These are phyloP conservation scores for Castanospermum australe DNA, from an alignment of 306 rosid genomes.

Conservation along the genomic window DNA sequence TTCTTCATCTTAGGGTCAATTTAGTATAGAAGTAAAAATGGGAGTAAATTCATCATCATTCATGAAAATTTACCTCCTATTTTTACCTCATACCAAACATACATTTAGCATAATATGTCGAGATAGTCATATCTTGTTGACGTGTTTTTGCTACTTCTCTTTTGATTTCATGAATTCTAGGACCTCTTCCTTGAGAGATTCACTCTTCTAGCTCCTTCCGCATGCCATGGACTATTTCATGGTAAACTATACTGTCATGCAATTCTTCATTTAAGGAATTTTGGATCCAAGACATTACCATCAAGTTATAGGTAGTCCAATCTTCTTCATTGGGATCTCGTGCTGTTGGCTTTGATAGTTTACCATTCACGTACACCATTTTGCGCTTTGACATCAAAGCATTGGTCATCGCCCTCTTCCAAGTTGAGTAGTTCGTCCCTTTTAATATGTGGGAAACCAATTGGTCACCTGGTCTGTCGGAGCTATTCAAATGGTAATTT, in stretches of 20 bases:
- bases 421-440: not conserved
- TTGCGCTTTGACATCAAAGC: not conserved
- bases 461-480: not conserved
- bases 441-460: not conserved
- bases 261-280: not conserved
- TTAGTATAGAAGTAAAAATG: too few species aligned
- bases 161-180: too few species aligned
- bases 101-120: too few species aligned
- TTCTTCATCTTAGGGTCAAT: too few species aligned
- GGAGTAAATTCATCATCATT: too few species aligned
- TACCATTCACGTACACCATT: not conserved
- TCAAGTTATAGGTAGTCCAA: not conserved
- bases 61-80: too few species aligned
- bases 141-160: too few species aligned
- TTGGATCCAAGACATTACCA: not conserved
- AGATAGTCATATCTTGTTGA: too few species aligned
- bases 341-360: not conserved
- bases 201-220: too few species aligned
- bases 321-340: not conserved
- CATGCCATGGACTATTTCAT: not conserved
- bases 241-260: not conserved
- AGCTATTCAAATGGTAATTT: not conserved
- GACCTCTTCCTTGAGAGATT: too few species aligned
- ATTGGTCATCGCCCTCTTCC: not conserved
- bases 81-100: too few species aligned